phyloP scores from a whole-genome alignment of 495 filamentous ascomycete genomes.

The Pyrenula massariospora region DNA sequence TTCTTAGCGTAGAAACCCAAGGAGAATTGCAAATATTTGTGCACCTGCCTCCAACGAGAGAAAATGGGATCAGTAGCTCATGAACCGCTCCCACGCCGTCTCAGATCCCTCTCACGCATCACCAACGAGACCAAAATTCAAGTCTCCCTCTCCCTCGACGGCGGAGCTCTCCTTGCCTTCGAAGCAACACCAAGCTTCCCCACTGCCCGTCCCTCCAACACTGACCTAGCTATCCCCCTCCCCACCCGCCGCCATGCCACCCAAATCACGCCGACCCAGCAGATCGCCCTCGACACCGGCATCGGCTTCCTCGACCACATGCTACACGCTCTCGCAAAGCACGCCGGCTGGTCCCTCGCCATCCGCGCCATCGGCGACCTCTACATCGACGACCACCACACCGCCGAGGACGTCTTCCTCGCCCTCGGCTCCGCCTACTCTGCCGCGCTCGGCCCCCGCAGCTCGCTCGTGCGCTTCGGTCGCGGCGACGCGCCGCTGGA shows the following conservation, averaged over 20 bases:
- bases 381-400: constrained; percentile 98
- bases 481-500: constrained; percentile 85
- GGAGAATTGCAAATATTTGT: too few species aligned
- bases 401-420: constrained; percentile 89
- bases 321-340: constrained; percentile 93
- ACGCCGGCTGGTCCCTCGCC: constrained; percentile 81
- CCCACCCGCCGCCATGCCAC: constrained; percentile 53
- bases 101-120: constrained; percentile 63
- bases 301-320: constrained; percentile 99
- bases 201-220: constrained; percentile 5
- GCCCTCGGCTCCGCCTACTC: constrained; percentile 81
- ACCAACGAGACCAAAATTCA: constrained; percentile 97
- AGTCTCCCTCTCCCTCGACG: constrained; percentile 83
- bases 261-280: constrained; percentile 69
- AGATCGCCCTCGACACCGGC: constrained; percentile 79
- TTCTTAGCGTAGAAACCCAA: too few species aligned
- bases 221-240: neutral
- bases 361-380: constrained; percentile 78
- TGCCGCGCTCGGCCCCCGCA: constrained; percentile 56
- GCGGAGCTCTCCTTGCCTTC: constrained; percentile 56
- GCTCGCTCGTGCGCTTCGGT: constrained; percentile 82
- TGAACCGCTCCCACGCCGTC: constrained; percentile 36
- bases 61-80: neutral
- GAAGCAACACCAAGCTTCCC: constrained; percentile 39
- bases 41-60: too few species aligned